A percentile compares a stretch with the other conserved stretches of the same genome.
These are phyloP conservation scores for Wakefieldia striispora DNA, from an alignment of 768 basidiomycete genomes.

Conservation along the genomic window DNA sequence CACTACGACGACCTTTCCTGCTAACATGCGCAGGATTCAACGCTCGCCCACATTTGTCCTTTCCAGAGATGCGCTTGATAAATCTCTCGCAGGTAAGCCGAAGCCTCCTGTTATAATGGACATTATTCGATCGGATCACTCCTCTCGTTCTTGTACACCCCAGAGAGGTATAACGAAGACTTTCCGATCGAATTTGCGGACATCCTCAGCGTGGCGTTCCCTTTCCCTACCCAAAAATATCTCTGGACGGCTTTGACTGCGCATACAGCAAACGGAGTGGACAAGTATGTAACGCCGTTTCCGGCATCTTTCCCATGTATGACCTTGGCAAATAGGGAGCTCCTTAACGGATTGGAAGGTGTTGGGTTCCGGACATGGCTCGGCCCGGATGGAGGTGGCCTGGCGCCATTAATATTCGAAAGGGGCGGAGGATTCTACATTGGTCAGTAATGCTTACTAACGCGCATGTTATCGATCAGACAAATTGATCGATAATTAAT, in stretches of 20 bases:
- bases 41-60: constrained; percentile 30
- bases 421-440: constrained; percentile 41
- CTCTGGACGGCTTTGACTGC: constrained; percentile 4
- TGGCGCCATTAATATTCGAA: constrained; percentile 28
- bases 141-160: neutral
- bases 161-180: constrained; percentile 28
- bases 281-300: constrained; percentile 16
- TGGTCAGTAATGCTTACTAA: constrained; percentile 23
- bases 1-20: constrained; percentile 29
- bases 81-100: constrained; percentile 13
- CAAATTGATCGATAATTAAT: neutral
- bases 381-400: constrained; percentile 38
- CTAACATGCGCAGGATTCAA: constrained; percentile 19
- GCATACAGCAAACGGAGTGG: constrained; percentile 15
- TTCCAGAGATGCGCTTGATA: constrained; percentile 11
- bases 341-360: constrained; percentile 35
- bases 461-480: neutral
- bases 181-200: constrained; percentile 29
- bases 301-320: neutral
- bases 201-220: constrained; percentile 19
- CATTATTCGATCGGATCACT: neutral
- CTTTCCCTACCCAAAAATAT: constrained; percentile 17
- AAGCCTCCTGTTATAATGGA: neutral
- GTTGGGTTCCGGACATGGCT: constrained; percentile 38
- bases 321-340: constrained; percentile 26